Percentiles rank a stretch among this genome's conserved stretches.
phyloP scores from a whole-genome alignment of 2,329 filamentous ascomycete species.

The Fusarium siculi region DNA sequence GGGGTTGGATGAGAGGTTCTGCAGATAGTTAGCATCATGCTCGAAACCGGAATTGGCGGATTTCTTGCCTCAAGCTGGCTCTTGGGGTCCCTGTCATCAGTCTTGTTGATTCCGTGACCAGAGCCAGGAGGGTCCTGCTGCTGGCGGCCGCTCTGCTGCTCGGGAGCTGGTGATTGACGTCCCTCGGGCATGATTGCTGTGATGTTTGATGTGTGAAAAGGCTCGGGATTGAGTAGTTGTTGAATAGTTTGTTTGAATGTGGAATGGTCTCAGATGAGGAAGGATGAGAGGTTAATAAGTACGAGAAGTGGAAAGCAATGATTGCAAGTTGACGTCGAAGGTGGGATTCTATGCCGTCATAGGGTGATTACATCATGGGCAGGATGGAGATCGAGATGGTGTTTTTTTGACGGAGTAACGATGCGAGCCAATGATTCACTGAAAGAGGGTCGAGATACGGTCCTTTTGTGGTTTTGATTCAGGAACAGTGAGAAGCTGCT shows the following conservation, averaged over 20 bases:
- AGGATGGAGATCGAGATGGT: slow-evolving; percentile 30
- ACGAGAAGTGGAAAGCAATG: slow-evolving; percentile 13
- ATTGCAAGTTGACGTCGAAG: slow-evolving; percentile 42
- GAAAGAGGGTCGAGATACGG: neutral
- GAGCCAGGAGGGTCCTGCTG: slow-evolving; percentile 66
- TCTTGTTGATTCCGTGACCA: slow-evolving; percentile 66
- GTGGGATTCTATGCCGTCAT: slow-evolving; percentile 43
- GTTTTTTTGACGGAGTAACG: neutral
- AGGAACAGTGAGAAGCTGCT: slow-evolving; percentile 1
- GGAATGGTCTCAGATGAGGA: slow-evolving; percentile 1
- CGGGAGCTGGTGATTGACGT: slow-evolving; percentile 81
- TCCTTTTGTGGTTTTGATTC: slow-evolving; percentile 2
- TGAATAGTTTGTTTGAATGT: neutral
- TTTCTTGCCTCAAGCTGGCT: slow-evolving; percentile 60
- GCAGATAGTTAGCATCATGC: neutral
- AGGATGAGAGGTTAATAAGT: slow-evolving; percentile 22
- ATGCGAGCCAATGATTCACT: neutral
- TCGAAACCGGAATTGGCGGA: neutral
- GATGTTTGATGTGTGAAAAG: slow-evolving; percentile 11
- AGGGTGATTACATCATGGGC: slow-evolving; percentile 42
- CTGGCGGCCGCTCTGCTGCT: slow-evolving; percentile 74
- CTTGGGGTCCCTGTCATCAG: slow-evolving; percentile 60
- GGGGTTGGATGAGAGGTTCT: slow-evolving; percentile 73
- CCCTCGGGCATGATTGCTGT: slow-evolving; percentile 73
- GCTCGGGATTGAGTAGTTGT: neutral